These are phyloP conservation scores for Monosporascus sp. DNA, from an alignment of 2,329 filamentous ascomycete species.

Conservation along the genomic window DNA sequence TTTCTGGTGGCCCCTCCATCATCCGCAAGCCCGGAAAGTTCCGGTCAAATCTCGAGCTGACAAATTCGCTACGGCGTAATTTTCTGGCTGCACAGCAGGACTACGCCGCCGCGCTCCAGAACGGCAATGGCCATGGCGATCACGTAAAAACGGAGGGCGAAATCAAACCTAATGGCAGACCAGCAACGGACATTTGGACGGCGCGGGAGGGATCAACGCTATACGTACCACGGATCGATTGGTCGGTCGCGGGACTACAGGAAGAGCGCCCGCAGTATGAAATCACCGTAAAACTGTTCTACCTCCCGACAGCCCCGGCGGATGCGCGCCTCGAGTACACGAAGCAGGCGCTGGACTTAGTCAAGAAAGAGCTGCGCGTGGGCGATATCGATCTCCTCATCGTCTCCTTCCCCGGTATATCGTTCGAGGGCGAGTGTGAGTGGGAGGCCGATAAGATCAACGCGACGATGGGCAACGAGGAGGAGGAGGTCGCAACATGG, in stretches of 20 bases:
- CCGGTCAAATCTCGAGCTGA: conserved; percentile 90
- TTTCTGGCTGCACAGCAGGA: conserved; percentile 70
- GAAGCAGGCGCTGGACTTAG: conserved; percentile 71
- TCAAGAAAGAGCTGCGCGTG: conserved; percentile 74
- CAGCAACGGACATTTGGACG: conserved; percentile 59
- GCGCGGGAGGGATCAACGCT: conserved; percentile 54
- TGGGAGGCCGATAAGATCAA: conserved; percentile 65
- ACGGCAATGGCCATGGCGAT: conserved; percentile 24
- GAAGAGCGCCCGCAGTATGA: conserved; percentile 87
- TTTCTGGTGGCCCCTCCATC: conserved; percentile 77
- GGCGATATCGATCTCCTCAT: conserved; percentile 80
- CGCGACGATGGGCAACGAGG: conserved; percentile 57
- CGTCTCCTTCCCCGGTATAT: conserved; percentile 86
- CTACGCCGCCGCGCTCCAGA: conserved; percentile 33
- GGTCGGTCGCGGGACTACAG: conserved; percentile 62
- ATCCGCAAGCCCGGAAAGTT: conserved; percentile 72
- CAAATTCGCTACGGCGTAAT: conserved; percentile 80
- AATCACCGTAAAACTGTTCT: conserved; percentile 94
- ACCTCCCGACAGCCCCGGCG: conserved; percentile 67
- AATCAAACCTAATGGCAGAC: conserved; percentile 15
- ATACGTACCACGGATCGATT: conserved; percentile 76
- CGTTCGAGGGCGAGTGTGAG: conserved; percentile 89
- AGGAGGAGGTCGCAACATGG: conserved; percentile 65
- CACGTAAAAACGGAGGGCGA: conserved; percentile 22
- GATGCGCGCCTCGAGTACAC: conserved; percentile 65